phyloP scores from a whole-genome alignment of 345 rosid species.

The Trapa incisa region DNA sequence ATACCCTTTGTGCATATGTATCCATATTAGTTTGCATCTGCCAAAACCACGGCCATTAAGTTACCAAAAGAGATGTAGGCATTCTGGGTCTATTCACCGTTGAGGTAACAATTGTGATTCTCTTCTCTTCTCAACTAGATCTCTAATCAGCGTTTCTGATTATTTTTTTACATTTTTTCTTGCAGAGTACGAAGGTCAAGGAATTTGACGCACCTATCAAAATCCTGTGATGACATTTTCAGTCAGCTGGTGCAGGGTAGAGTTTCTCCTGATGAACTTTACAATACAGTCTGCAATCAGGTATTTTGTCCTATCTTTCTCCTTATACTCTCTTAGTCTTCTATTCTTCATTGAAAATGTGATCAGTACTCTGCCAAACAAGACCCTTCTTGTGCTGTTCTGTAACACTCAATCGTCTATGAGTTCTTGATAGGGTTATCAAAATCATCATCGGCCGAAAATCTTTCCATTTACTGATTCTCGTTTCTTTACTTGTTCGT shows the following conservation, averaged over 20 bases:
- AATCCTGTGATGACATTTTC: conserved; percentile 86
- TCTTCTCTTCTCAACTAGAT: background rate
- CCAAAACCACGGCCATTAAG: background rate
- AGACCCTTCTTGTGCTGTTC: background rate
- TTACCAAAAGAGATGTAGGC: background rate
- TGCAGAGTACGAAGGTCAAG: conserved; percentile 68
- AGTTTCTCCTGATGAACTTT: conserved; percentile 67
- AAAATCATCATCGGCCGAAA: background rate
- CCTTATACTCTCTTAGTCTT: background rate
- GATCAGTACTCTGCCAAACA: background rate
- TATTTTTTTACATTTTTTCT: background rate
- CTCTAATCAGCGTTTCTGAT: background rate
- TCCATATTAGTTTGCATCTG: no score
- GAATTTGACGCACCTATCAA: conserved; percentile 42
- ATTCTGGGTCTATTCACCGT: background rate
- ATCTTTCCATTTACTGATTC: background rate
- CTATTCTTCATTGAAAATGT: background rate
- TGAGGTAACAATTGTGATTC: background rate
- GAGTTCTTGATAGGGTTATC: background rate
- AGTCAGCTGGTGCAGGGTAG: conserved; percentile 70
- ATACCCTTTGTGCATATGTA: background rate
- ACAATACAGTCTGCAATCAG: conserved; percentile 79
- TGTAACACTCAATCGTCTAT: background rate
- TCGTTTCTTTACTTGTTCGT: conserved; percentile 2
- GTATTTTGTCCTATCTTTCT: conserved; percentile 16